phyloP scores from a whole-genome alignment of 78 protist species.

The Isochrysis galbana region DNA sequence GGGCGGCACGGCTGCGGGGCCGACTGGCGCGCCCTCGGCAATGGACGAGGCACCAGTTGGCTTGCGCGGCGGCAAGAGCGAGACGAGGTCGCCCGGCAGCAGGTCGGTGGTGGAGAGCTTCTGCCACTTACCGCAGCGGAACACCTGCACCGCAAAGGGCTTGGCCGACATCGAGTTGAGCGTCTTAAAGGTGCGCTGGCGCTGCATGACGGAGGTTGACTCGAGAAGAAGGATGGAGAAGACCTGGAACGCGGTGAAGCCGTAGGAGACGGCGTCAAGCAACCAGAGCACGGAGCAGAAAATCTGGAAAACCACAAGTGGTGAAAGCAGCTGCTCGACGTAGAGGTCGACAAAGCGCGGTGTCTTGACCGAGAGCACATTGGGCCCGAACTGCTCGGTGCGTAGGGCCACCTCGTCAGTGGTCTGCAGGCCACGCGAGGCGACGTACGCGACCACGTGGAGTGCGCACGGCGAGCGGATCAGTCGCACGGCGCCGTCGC shows the following conservation, averaged over 20 bases:
- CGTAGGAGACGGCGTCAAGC: background rate
- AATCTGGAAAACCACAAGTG: slow-evolving; percentile 14
- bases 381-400: background rate
- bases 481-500: background rate
- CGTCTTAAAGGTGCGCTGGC: background rate
- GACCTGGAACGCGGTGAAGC: slow-evolving; percentile 18
- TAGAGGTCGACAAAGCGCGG: slow-evolving; percentile 14
- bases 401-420: background rate
- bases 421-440: background rate
- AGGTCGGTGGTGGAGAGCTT: background rate
- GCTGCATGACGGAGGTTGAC: slow-evolving; percentile 25
- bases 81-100: slow-evolving; percentile 33
- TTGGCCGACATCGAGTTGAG: slow-evolving; percentile 20
- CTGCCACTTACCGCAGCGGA: background rate
- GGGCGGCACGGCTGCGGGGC: background rate
- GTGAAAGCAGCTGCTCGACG: slow-evolving; percentile 37
- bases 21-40: background rate
- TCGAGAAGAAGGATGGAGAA: background rate
- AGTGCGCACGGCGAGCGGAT: background rate
- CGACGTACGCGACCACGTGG: background rate
- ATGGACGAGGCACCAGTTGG: background rate
- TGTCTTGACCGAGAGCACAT: background rate
- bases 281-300: slow-evolving; percentile 12
- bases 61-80: background rate
- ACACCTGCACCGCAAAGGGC: slow-evolving; percentile 1